These are phyloP conservation scores for Phaeosphaeriaceae sp. DNA, from an alignment of 2,329 filamentous ascomycete genomes.

Conservation along the genomic window DNA sequence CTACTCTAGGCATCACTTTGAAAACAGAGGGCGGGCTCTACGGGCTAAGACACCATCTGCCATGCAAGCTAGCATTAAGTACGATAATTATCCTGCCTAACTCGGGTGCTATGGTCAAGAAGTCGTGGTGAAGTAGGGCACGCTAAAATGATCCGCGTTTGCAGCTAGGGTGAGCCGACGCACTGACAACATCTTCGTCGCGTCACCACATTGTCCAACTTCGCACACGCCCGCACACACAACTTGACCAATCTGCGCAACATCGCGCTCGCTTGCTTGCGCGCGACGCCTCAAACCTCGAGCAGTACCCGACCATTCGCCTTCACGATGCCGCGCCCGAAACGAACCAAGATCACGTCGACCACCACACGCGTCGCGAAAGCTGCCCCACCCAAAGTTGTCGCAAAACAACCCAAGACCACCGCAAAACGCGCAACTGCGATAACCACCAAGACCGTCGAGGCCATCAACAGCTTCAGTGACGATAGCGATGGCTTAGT, in stretches of 20 bases:
- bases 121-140: neutral
- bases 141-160: neutral
- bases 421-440: constrained; percentile 7
- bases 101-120: neutral
- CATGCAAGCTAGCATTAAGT: too few species aligned
- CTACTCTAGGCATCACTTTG: neutral
- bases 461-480: constrained; percentile 34
- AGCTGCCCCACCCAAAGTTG: constrained; percentile 27
- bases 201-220: constrained; percentile 4
- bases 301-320: neutral
- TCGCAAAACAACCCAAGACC: constrained; percentile 16
- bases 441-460: constrained; percentile 16
- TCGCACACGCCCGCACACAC: constrained; percentile 7
- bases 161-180: constrained; percentile 6
- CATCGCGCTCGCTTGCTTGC: constrained; percentile 12
- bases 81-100: too few species aligned
- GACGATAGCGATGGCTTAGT: constrained; percentile 49
- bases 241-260: constrained; percentile 2
- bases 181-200: constrained; percentile 8
- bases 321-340: constrained; percentile 46
- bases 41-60: too few species aligned
- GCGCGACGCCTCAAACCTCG: neutral
- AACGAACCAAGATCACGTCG: constrained; percentile 46
- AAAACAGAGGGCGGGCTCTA: neutral
- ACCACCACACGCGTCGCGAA: constrained; percentile 38